Percentiles rank a stretch among this genome's conserved stretches.
Evolutionary conservation across 176 grass and related monocot genomes (phyloP).

Genomic region (Phoenix dactylifera): DNA sequence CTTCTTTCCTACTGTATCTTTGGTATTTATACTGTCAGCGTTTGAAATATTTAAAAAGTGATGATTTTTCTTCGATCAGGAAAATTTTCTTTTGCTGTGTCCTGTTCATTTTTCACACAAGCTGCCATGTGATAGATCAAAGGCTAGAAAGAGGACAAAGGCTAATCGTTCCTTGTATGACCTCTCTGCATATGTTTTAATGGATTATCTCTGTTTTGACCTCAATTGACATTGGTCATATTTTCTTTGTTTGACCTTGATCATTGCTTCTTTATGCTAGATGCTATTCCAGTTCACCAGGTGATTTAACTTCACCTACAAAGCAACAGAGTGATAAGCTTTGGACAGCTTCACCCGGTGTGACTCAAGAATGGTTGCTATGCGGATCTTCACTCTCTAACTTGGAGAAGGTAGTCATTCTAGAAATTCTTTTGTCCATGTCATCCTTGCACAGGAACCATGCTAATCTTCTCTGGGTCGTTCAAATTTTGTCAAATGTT

Average conservation of each 20-base stretch:
- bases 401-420: conserved; percentile 48
- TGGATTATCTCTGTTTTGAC: conserved; percentile 12
- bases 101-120: conserved; percentile 73
- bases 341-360: conserved; percentile 36
- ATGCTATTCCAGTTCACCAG: conserved; percentile 5
- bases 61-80: conserved; percentile 25
- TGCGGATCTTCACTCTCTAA: conserved; percentile 66
- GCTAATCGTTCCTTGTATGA: conserved; percentile 31
- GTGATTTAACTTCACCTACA: conserved; percentile 32
- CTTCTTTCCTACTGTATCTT: too few species aligned
- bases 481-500: too few species aligned
- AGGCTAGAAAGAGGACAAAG: conserved; percentile 39
- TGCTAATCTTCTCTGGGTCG: too few species aligned
- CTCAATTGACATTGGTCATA: too few species aligned
- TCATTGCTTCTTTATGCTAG: background rate
- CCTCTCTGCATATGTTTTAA: conserved; percentile 6
- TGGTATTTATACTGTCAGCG: too few species aligned
- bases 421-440: background rate
- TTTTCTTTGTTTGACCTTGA: conserved; percentile 1
- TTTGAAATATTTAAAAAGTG: too few species aligned
- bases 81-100: conserved; percentile 81
- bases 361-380: conserved; percentile 63
- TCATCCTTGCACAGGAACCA: too few species aligned
- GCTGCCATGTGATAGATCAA: conserved; percentile 69
- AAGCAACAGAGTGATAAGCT: conserved; percentile 31